Evolutionary conservation across 257 asterid species (phyloP), one percentile per base, ranked within the genome.

Genomic region (Pogostemon cablin): DNA sequence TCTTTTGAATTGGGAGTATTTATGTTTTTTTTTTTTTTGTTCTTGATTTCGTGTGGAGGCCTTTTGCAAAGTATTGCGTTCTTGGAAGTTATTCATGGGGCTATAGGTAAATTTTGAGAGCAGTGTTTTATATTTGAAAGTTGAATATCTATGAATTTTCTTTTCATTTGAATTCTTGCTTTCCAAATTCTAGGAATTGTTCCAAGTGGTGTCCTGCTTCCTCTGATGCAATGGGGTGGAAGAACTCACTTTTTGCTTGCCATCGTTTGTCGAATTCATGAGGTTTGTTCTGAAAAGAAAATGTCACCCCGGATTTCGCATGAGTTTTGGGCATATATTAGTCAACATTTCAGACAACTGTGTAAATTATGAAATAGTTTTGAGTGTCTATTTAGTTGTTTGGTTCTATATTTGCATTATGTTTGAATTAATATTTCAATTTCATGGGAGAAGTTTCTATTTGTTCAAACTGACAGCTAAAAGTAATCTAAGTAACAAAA

Each of bases 181-280:
- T 48, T 35, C 65, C 58, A 49, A 53, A 64, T 66, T 59, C 15
- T 68, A 93, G 98, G 98, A 81, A 82, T 90, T 81, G 97, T 88
- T 83, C 95, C 97, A 3, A 93, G 91, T 82, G 98, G 97, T 32
- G 72, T 76, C 53, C 42, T 88, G 75, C 80, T 90, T 72, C 97
- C 98, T 65, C 80, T 93, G 84, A 79, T 90, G 96, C 98, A 93
- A 78, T 90, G 98, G 98, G 96, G 95, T 78, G 97, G 98, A 76
- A 86, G 95, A 84, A 84, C 83, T 72, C 97, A 93, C 81, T 90
- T 88, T 74, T 77, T 93, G 81, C 80, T 88, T 43, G 98, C 97
- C 62, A 56, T 90, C 80, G 90, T 88, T 68, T 79, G 77, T 42
- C 71, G 73, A 44, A 81, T 93, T 69, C 59, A 41, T 2, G 95